Base-by-base conservation (phyloP, 495 filamentous ascomycete species). In the Lasiosphaeriaceae sp. region DNA sequence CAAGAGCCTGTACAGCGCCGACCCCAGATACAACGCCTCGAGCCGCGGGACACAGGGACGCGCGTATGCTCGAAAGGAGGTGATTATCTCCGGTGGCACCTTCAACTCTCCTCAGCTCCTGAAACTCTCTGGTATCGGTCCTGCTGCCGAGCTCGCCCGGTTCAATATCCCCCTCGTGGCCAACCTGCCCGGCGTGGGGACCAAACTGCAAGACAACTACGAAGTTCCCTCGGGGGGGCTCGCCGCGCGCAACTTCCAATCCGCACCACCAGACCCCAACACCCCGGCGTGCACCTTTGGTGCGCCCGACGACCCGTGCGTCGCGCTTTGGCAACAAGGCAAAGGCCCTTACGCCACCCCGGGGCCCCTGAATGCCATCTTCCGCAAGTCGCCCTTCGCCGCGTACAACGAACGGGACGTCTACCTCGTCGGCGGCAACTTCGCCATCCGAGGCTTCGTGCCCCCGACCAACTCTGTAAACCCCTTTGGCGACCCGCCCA, bases 71-170 rank as follows among this genome's bases (percentile, higher is more conserved):
- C 57, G 60, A 26, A 67, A 65, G 44, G 82, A 86, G 43, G 74
- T 83, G 34, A 77, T 86, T 47, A 63, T 84, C 34, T 73, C 76
- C 1, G 75, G 73, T 8, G 82, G 82, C 2, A 69, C 79, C 17
- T 84, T 83, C 68, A 82, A 81, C 71, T 76, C 77, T 20, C 82
- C 82, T 17, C 75, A 82, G 39, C 75, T 85, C n/a, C 69, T 86
- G 9, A 78, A 82, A 56, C 77, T 80, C 4, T 80, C 73, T 17
- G 82, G 81, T 8, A 77, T 86, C 47, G 82, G 83, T 0, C 73
- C 79, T 0, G 72, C 69, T 5, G 69, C 72, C 0, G 79, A 83
- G 48, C 68, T 84, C 12, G 54, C 66, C 1, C 71, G 76, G 45
- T 71, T 77, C 53, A 66, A 66, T 8, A 83, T 86, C 44, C 61